Evolutionary conservation across 768 basidiomycete species (phyloP), one percentile per base, ranked within the genome.

Genomic region (Tylopilus sp.): DNA sequence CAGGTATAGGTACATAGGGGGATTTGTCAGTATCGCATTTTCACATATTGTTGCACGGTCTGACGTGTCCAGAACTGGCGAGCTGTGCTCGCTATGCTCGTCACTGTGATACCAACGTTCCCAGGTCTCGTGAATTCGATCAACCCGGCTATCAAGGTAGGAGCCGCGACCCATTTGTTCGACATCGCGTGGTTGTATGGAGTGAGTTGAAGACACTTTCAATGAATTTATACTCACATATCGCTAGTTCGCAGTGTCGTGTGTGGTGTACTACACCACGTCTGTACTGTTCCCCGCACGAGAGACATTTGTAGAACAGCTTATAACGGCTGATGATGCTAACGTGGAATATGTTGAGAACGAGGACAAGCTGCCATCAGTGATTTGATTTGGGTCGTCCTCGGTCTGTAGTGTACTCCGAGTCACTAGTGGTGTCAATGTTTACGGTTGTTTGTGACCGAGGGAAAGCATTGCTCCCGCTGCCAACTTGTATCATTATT

Each of bases 51-150:
- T 35, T 26, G 7, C 35, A 35, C 25, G 28, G 51, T 40, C 40
- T 57, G 40, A 54, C 21, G 41, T 35, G 21, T 39, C 40, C 21
- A 40, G 86, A 94, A 95, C 68, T 91, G 90, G 87, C 76, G 90
- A 22, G 90, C 91, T 0, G 78, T 79, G 2, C 76, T 79, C 3
- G 75, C 80, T 2, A 82, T 91, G 0, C 69, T 92, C 11, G 62
- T 92, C 20, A 66, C 88, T 4, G 81, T 91, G 0, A 75, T 81
- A 1, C 87, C 87, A 4, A 83, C 78, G 51, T 61, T 95, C 17
- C 91, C 91, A 1, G 91, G 92, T 2, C 75, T 95, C 44, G 79
- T 88, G 52, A 77, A 81, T 59, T 82, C 81, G 38, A 91, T 95
- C 69, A 85, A 88, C 60, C 66, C 79, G 3, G 71, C 67, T 12